phyloP scores from a whole-genome alignment of 306 rosid species.

The Sicyos edulis region DNA sequence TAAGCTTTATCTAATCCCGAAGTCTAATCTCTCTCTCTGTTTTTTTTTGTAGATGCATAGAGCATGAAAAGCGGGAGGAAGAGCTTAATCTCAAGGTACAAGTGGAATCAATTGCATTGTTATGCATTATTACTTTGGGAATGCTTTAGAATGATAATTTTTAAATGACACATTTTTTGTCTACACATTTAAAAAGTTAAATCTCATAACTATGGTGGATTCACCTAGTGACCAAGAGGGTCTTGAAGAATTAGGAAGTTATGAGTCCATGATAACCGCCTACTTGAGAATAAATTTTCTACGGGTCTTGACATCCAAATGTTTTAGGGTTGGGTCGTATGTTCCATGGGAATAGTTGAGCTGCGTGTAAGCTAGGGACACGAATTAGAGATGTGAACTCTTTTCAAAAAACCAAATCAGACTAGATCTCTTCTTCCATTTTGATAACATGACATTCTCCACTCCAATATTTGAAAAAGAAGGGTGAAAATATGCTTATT shows the following conservation, averaged over 20 bases:
- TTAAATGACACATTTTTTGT: neutral
- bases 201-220: no score
- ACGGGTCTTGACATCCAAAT: no score
- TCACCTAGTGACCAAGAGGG: no score
- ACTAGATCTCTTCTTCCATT: neutral
- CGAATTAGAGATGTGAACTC: no score
- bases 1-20: neutral
- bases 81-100: conserved; percentile 57
- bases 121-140: neutral
- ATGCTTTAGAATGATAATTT: neutral
- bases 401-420: neutral
- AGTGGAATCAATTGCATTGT: conserved; percentile 15
- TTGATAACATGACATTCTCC: neutral
- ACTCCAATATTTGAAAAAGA: neutral
- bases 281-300: no score
- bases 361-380: no score
- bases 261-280: no score
- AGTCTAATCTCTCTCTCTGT: neutral
- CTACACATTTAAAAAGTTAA: no score
- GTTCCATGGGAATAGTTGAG: no score
- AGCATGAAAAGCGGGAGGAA: conserved; percentile 42
- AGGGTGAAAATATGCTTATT: neutral
- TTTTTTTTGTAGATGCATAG: conserved; percentile 46
- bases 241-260: no score
- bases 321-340: no score